Evolutionary conservation across 106 monocot species (phyloP), one percentile per base, ranked within the genome.

Genomic region (Allium fistulosum): DNA sequence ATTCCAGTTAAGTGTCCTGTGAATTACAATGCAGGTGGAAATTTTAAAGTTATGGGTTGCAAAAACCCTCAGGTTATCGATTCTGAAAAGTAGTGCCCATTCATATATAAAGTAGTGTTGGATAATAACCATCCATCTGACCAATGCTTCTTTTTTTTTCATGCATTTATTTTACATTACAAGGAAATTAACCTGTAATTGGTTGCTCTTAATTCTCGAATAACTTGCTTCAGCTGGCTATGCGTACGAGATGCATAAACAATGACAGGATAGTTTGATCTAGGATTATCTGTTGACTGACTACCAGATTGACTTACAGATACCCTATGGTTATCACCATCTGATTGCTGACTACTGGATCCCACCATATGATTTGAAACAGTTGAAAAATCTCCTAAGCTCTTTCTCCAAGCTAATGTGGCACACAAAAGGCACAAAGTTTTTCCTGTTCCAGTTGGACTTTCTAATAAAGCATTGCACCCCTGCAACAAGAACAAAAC

Each of bases 381-480:
- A 17, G 75, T 70, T 28, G 77, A 76, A 60, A 94, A 94, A 13
- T 74, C 72, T 2, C 89, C 89, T 14, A 92, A 69, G 15, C 72
- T 89, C 74, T 76, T 89, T 75, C 97, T 80, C 97, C 97, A 97
- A 2, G 97, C 97, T 66, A 97, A 61, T 5, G 92, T 79, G 11
- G 97, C 86, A 65, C 97, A 97, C 4, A 97, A 70, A 28, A 97
- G 74, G 80, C 92, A 82, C 63, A 97, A 70, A 15, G 97, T 97
- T 68, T 97, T 97, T 59, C 97, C 97, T 46, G 92, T 97, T 22
- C 97, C 97, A 0, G 96, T 97, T 9, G 96, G 96, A 62, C 92
- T 92, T 84, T 97, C 96, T 72, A 97, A 68, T 71, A 92, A 83
- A 63, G 96, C 96, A 73, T 92, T 88, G 49, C 81, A 81, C 37